Conservation (phyloP, 768 basidiomycete species). For the Pisolithus marmoratus region DNA sequence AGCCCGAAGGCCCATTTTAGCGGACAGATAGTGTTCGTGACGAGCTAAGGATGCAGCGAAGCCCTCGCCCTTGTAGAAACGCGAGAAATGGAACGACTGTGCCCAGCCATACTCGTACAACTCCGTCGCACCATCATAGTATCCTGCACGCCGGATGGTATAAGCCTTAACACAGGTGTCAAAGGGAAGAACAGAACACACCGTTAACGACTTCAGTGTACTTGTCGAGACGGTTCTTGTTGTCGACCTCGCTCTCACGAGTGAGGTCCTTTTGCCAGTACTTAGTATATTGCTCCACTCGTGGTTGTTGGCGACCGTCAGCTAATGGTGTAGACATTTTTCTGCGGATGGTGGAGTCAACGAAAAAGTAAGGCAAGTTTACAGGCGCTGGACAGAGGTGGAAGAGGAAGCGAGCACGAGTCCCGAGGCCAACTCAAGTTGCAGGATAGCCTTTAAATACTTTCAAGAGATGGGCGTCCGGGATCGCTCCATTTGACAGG, state of each 20-base stretch:
- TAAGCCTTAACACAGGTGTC: background rate
- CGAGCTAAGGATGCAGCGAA: slow-evolving; percentile 73
- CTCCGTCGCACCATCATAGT: slow-evolving; percentile 95
- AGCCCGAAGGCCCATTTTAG: slow-evolving; percentile 75
- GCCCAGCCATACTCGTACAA: slow-evolving; percentile 95
- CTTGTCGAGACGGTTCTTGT: slow-evolving; percentile 65
- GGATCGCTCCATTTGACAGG: too few species aligned
- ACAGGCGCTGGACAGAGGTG: background rate
- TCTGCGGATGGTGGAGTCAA: background rate
- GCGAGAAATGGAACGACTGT: slow-evolving; percentile 92
- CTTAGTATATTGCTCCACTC: slow-evolving; percentile 80
- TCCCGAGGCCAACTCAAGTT: background rate
- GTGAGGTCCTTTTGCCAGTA: slow-evolving; percentile 86
- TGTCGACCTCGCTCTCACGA: slow-evolving; percentile 62
- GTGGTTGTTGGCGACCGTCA: slow-evolving; percentile 59
- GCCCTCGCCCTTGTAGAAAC: slow-evolving; percentile 89
- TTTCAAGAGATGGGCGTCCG: background rate
- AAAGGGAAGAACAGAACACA: slow-evolving; percentile 26
- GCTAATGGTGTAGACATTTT: slow-evolving; percentile 22
- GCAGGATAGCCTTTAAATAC: background rate
- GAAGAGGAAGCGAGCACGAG: background rate
- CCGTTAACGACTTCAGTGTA: slow-evolving; percentile 96
- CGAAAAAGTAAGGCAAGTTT: background rate
- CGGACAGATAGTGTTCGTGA: slow-evolving; percentile 95
- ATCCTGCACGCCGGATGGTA: slow-evolving; percentile 44